phyloP scores from a whole-genome alignment of 768 basidiomycete genomes.

The Ramaria rubella region DNA sequence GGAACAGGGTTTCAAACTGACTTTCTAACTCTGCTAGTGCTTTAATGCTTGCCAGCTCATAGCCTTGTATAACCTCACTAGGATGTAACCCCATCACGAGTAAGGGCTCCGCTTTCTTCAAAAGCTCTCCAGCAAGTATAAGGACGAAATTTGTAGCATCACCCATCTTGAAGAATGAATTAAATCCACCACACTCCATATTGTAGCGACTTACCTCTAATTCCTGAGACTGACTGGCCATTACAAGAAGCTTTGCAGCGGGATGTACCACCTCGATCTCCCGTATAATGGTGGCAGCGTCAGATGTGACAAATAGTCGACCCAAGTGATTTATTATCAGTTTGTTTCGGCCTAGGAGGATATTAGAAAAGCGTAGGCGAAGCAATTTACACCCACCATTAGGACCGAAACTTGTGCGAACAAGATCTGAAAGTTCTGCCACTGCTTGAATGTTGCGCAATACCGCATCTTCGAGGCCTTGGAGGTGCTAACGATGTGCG shows the following conservation, averaged over 20 bases:
- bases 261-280: slow-evolving; percentile 99
- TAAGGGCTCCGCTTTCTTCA: slow-evolving; percentile 89
- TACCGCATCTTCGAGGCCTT: slow-evolving; percentile 95
- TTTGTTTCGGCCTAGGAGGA: slow-evolving; percentile 79
- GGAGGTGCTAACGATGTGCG: slow-evolving; percentile 47
- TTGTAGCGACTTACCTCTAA: slow-evolving; percentile 52
- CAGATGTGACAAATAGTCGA: slow-evolving; percentile 92
- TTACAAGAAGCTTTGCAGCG: slow-evolving; percentile 97
- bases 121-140: slow-evolving; percentile 90
- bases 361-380: not conserved
- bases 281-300: slow-evolving; percentile 96
- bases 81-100: slow-evolving; percentile 97
- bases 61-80: slow-evolving; percentile 91
- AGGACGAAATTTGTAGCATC: slow-evolving; percentile 94
- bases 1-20: slow-evolving; percentile 36
- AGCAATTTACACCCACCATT: slow-evolving; percentile 55
- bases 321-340: slow-evolving; percentile 97
- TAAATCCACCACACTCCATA: not conserved
- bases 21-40: slow-evolving; percentile 85
- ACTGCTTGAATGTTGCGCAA: slow-evolving; percentile 95
- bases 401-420: slow-evolving; percentile 93
- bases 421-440: slow-evolving; percentile 89
- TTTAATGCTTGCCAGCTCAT: slow-evolving; percentile 83
- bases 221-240: slow-evolving; percentile 97
- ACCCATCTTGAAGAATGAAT: slow-evolving; percentile 65